Conservation (phyloP, 345 rosid genomes). For the Dipteronia dyeriana region DNA sequence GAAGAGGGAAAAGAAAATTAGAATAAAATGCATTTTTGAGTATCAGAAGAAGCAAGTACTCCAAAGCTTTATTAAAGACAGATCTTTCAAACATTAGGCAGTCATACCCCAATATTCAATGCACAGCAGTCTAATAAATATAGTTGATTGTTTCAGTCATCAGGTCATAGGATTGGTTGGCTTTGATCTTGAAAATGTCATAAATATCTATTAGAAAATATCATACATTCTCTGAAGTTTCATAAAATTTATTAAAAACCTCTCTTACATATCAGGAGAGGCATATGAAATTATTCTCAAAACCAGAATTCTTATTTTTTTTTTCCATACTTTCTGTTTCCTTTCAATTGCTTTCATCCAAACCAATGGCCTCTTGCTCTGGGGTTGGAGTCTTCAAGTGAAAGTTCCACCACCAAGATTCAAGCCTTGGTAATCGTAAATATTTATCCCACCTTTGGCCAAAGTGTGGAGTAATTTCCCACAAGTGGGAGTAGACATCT, state of each 20-base stretch:
- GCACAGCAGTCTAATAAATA: too few relatives aligned
- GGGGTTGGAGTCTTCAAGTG: too few relatives aligned
- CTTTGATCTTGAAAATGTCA: not conserved
- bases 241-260: not conserved
- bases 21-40: not conserved
- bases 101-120: not conserved
- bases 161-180: not conserved
- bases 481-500: too few relatives aligned
- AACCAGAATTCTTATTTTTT: not conserved
- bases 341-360: too few relatives aligned
- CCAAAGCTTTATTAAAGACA: not conserved
- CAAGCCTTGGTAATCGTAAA: too few relatives aligned
- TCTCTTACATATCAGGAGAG: not conserved
- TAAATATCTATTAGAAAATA: too few relatives aligned
- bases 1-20: conserved; percentile 12
- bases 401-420: too few relatives aligned
- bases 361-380: too few relatives aligned
- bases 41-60: not conserved
- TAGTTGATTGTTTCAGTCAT: too few relatives aligned
- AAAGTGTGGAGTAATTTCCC: too few relatives aligned
- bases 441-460: too few relatives aligned
- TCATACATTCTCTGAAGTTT: not conserved
- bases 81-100: not conserved
- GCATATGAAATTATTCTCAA: not conserved
- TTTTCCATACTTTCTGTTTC: not conserved